These are phyloP conservation scores for Seiridium unicorne DNA, from an alignment of 2,329 filamentous ascomycete genomes.

Conservation along the genomic window DNA sequence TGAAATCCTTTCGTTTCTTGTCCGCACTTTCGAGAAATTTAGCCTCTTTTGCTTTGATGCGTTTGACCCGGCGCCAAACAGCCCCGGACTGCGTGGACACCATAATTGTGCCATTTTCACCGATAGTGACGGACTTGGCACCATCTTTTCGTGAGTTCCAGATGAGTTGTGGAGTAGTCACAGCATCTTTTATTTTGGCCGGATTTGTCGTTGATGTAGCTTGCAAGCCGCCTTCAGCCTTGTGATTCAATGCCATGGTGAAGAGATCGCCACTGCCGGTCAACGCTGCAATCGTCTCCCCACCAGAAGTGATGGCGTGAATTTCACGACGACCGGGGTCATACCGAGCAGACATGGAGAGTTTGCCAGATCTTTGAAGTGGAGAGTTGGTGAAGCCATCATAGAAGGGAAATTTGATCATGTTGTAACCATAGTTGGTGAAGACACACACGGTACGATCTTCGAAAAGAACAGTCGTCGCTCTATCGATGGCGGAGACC, in stretches of 20 bases:
- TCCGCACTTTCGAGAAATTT: slow-evolving; percentile 37
- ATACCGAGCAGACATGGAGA: slow-evolving; percentile 64
- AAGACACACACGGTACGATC: slow-evolving; percentile 92
- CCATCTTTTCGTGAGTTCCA: slow-evolving; percentile 90
- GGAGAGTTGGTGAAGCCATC: slow-evolving; percentile 71
- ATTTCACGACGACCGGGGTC: slow-evolving; percentile 67
- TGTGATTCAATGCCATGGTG: slow-evolving; percentile 73
- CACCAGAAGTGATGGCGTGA: slow-evolving; percentile 75
- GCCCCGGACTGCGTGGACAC: slow-evolving; percentile 89
- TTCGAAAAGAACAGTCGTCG: slow-evolving; percentile 80
- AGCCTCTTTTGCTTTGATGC: slow-evolving; percentile 74
- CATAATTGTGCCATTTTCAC: slow-evolving; percentile 92
- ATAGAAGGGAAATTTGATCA: slow-evolving; percentile 74
- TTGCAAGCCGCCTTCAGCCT: slow-evolving; percentile 57
- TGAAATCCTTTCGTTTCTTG: slow-evolving; percentile 80
- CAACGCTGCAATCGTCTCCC: slow-evolving; percentile 87
- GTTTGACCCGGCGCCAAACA: slow-evolving; percentile 85
- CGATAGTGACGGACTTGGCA: slow-evolving; percentile 81
- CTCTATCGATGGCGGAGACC: slow-evolving; percentile 86
- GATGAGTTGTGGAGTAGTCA: slow-evolving; percentile 76
- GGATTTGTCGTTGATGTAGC: slow-evolving; percentile 86
- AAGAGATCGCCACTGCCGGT: slow-evolving; percentile 85
- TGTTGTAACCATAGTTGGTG: slow-evolving; percentile 93
- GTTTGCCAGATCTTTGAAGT: slow-evolving; percentile 50
- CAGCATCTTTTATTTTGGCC: slow-evolving; percentile 79